Evolutionary conservation across 495 filamentous ascomycete genomes (phyloP).

Genomic region (Trichoderma asperelloides): DNA sequence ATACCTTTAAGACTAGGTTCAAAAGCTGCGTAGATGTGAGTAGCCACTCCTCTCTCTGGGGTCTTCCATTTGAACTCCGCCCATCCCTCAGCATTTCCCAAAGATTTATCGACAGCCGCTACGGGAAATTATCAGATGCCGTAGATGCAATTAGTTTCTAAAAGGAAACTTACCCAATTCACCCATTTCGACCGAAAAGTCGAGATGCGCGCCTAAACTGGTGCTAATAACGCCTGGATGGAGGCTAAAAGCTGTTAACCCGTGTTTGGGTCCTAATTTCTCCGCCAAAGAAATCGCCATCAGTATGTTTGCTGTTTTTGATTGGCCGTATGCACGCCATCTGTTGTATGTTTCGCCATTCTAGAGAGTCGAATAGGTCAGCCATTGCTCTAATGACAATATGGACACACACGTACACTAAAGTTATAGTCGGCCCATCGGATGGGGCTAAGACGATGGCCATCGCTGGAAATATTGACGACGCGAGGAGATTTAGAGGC

Average conservation of each 20-base stretch:
- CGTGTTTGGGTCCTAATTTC: constrained; percentile 23
- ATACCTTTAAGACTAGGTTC: constrained; percentile 28
- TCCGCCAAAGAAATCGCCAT: constrained; percentile 34
- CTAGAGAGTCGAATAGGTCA: constrained; percentile 15
- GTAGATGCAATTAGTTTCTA: no score
- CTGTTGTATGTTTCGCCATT: constrained; percentile 37
- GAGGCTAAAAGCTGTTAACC: constrained; percentile 27
- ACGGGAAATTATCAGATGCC: constrained; percentile 10
- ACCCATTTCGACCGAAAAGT: constrained; percentile 17
- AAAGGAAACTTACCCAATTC: constrained; percentile 13
- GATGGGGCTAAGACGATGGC: constrained; percentile 36
- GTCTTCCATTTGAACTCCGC: constrained; percentile 25
- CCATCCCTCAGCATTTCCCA: constrained; percentile 16
- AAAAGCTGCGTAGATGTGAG: constrained; percentile 38
- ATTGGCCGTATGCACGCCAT: constrained; percentile 40
- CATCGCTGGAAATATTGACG: constrained; percentile 31
- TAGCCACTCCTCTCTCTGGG: constrained; percentile 31
- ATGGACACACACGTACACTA: constrained; percentile 14
- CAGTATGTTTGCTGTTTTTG: constrained; percentile 46
- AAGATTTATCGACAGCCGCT: background rate
- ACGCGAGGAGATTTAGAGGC: constrained; percentile 20
- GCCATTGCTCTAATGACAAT: background rate
- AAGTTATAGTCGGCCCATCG: constrained; percentile 42
- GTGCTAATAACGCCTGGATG: constrained; percentile 38
- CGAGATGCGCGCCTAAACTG: constrained; percentile 23